phyloP scores from a whole-genome alignment of 768 basidiomycete species.

The Suillus hirtellus region DNA sequence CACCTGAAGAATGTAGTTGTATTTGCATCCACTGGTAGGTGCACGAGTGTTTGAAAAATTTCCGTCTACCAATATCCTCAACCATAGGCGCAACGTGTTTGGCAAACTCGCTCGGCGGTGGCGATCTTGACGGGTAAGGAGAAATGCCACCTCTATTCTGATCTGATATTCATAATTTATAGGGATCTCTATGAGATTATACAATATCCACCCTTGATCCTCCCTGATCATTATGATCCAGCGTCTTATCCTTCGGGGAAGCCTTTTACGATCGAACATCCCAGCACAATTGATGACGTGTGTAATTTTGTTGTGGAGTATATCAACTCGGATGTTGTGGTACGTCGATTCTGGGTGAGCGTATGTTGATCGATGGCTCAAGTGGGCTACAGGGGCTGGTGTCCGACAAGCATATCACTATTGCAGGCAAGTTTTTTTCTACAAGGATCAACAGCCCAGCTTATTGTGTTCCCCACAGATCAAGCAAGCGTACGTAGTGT shows the following conservation, averaged over 20 bases:
- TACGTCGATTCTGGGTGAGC: conserved; percentile 30
- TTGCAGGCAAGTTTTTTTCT: conserved; percentile 53
- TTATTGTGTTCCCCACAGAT: conserved; percentile 40
- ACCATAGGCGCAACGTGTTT: conserved; percentile 57
- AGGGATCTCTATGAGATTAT: conserved; percentile 72
- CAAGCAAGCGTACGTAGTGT: conserved; percentile 58
- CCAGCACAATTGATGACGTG: conserved; percentile 66
- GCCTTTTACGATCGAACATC: conserved; percentile 40
- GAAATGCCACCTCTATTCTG: background rate
- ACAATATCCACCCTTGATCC: conserved; percentile 53
- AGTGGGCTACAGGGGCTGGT: conserved; percentile 56
- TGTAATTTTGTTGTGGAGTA: conserved; percentile 84
- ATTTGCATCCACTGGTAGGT: conserved; percentile 59
- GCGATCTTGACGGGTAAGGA: conserved; percentile 76
- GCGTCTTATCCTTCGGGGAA: conserved; percentile 48
- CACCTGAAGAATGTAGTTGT: conserved; percentile 72
- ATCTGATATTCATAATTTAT: conserved; percentile 1
- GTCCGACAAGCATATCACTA: conserved; percentile 65
- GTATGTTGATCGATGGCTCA: background rate
- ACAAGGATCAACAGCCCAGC: conserved; percentile 1
- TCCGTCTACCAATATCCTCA: background rate
- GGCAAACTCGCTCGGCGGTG: conserved; percentile 70
- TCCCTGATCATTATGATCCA: conserved; percentile 48
- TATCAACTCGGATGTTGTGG: conserved; percentile 80
- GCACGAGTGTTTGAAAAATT: background rate